Conservation (phyloP, 176 grass and related monocot species). For the Eleusine coracana region DNA sequence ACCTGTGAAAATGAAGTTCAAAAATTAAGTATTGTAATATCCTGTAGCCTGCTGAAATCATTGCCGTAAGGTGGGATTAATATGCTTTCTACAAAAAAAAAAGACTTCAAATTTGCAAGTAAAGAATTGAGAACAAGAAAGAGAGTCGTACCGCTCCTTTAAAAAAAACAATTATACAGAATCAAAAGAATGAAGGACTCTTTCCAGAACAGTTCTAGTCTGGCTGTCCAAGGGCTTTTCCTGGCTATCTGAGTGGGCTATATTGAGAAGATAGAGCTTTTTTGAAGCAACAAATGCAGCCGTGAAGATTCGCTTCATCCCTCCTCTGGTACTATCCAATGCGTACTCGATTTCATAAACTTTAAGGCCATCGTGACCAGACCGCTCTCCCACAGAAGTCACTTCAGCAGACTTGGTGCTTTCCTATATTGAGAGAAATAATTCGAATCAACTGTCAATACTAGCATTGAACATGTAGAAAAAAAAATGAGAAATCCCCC, state of each 20-base stretch:
- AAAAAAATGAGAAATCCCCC: neutral
- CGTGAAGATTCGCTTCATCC: constrained; percentile 82
- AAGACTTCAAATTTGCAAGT: neutral
- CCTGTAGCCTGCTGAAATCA: neutral
- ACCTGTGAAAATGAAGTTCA: neutral
- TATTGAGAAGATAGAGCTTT: constrained; percentile 90
- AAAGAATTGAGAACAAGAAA: neutral
- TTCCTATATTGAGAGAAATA: constrained; percentile 56
- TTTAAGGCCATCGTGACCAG: constrained; percentile 51
- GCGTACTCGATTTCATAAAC: constrained; percentile 87
- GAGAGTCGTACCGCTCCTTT: neutral
- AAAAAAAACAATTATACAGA: constrained; percentile 48
- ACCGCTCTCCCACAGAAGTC: constrained; percentile 64
- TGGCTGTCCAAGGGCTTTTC: constrained; percentile 66
- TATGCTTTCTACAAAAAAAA: constrained; percentile 8
- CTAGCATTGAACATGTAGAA: neutral
- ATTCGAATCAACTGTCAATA: constrained; percentile 17
- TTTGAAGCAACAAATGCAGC: constrained; percentile 79
- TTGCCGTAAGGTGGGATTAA: neutral
- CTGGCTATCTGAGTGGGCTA: constrained; percentile 64
- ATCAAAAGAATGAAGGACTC: constrained; percentile 94
- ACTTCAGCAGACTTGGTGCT: constrained; percentile 77
- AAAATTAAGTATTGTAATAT: neutral
- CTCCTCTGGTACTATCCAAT: constrained; percentile 86
- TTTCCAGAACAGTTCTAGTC: constrained; percentile 73